These are phyloP conservation scores for Stephanodiscus minutulus DNA, from an alignment of 108 stramenopile genomes.

Conservation along the genomic window DNA sequence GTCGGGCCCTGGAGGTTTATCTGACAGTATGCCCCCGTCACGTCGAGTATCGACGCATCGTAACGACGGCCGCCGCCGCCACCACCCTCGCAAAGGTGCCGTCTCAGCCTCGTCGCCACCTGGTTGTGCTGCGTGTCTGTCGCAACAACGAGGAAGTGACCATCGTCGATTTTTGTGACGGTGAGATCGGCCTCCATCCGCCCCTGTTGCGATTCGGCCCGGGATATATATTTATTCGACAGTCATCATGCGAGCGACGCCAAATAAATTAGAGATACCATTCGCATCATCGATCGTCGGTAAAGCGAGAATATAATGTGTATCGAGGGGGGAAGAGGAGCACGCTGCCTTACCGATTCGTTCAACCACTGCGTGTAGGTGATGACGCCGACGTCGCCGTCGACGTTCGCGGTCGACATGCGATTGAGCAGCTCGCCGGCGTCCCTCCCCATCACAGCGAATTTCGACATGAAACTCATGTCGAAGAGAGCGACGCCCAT, in stretches of 20 bases:
- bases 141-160: slow-evolving; percentile 67
- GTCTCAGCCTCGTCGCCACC: slow-evolving; percentile 54
- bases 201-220: slow-evolving; percentile 13
- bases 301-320: too few species aligned
- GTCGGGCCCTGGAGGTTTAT: slow-evolving; percentile 77
- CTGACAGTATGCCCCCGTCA: slow-evolving; percentile 64
- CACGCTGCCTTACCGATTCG: slow-evolving; percentile 18
- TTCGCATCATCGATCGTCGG: neutral
- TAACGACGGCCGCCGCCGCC: slow-evolving; percentile 7
- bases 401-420: slow-evolving; percentile 72
- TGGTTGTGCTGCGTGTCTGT: slow-evolving; percentile 84
- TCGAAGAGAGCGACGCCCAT: slow-evolving; percentile 72
- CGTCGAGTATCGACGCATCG: slow-evolving; percentile 53
- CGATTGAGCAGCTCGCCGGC: slow-evolving; percentile 66
- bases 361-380: slow-evolving; percentile 83
- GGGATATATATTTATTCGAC: neutral
- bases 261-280: neutral
- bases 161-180: slow-evolving; percentile 59
- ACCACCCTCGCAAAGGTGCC: slow-evolving; percentile 21
- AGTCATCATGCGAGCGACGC: neutral
- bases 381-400: slow-evolving; percentile 43
- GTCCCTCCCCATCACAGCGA: slow-evolving; percentile 65
- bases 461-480: slow-evolving; percentile 88
- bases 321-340: too few species aligned
- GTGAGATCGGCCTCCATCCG: slow-evolving; percentile 80